Evolutionary conservation across 2,329 filamentous ascomycete genomes (phyloP), one percentile per base, ranked within the genome.

Genomic region (Trichoderma sp.): DNA sequence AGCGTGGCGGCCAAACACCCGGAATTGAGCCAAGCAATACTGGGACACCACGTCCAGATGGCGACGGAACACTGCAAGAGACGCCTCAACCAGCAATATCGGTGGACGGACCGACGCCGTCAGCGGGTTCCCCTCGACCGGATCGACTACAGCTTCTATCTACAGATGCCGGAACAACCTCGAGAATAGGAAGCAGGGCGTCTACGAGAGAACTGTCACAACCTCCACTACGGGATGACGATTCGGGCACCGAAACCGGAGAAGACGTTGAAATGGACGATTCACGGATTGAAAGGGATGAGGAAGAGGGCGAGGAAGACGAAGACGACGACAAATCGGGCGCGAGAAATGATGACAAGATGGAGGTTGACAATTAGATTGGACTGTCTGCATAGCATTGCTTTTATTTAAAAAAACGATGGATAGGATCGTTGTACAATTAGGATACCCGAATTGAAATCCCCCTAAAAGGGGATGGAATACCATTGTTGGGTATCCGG

Each of bases 201-300:
- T 78, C 79, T 5, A 83, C 82, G 53, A 76, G 81, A 62, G 82
- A 81, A 33, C 75, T 45, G 6, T 76, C 76, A 9, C 81, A 82
- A 2, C 82, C 81, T 4, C 80, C 81, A 73, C 79, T 79, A 14
- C 79, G 79, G 27, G 78, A 78, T 8, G 78, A 84, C 45, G 79
- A 79, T 56, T 80, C 64, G 35, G 86, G 85, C 65, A 83, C 83
- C 74, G 84, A 82, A 14, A 85, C 88, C 56, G 85, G 84, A 2
- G 90, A 91, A 75, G 91, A 93, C 80, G 85, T 89, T 27, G 88
- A 89, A 53, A 92, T 93, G 89, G 86, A 86, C 11, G 91, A 91
- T 33, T 81, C 16, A 79, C 82, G 66, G 81, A 81, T 45, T 31
- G 72, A 69, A 27, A 83, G 83, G 71, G 84, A 84, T n/a, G 85